Evolutionary conservation across 1,284 basidiomycete genomes (phyloP).

Genomic region (Ceratobasidium sp.): DNA sequence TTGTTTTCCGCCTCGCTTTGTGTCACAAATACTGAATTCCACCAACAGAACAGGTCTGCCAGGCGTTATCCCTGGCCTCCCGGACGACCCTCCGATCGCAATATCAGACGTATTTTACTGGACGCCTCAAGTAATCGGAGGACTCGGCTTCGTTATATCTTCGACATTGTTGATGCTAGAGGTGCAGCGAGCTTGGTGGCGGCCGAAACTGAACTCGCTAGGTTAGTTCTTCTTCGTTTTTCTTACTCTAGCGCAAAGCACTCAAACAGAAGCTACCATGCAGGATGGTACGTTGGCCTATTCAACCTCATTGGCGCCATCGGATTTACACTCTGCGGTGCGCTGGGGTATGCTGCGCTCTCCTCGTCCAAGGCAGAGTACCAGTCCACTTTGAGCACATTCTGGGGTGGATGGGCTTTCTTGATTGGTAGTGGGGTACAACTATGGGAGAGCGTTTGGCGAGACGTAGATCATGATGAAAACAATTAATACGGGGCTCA

Average conservation of each 20-base stretch:
- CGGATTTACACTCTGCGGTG: conserved; percentile 67
- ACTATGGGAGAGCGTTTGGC: conserved; percentile 58
- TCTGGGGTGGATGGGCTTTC: conserved; percentile 74
- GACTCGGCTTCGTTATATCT: conserved; percentile 68
- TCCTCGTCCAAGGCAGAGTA: conserved; percentile 59
- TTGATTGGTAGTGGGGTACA: conserved; percentile 70
- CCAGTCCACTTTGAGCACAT: conserved; percentile 67
- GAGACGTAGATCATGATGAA: background rate
- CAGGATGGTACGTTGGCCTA: conserved; percentile 56
- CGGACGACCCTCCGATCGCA: conserved; percentile 59
- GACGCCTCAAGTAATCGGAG: conserved; percentile 71
- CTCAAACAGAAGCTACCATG: background rate
- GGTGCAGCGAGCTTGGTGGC: conserved; percentile 68
- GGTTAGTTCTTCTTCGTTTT: conserved; percentile 5
- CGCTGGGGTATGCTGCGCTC: conserved; percentile 52
- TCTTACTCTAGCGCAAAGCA: background rate
- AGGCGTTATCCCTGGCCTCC: conserved; percentile 59
- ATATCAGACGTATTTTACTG: conserved; percentile 62
- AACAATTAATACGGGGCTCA: background rate
- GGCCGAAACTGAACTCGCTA: conserved; percentile 52
- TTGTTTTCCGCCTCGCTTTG: conserved; percentile 13
- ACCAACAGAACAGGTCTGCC: conserved; percentile 64
- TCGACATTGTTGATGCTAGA: conserved; percentile 69
- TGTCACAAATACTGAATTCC: background rate
- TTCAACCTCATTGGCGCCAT: conserved; percentile 71